Percentiles rank a stretch among this genome's conserved stretches.
These are phyloP conservation scores for Penicillium polonicum DNA, from an alignment of 2,329 filamentous ascomycete genomes.

Conservation along the genomic window DNA sequence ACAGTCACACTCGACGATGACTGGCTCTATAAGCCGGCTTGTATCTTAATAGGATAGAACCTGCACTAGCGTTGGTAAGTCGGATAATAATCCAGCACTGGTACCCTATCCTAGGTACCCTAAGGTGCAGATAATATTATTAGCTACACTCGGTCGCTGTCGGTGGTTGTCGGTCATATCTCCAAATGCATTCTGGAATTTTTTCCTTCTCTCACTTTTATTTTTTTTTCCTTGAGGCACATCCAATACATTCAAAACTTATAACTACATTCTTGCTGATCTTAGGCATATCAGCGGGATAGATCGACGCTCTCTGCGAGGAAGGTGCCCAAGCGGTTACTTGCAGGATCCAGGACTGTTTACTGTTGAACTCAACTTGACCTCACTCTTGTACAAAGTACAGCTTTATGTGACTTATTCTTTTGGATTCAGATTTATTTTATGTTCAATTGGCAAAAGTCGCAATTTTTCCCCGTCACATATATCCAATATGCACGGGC, in stretches of 20 bases:
- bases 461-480: background rate
- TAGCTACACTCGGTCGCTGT: constrained; percentile 14
- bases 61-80: background rate
- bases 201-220: background rate
- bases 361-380: background rate
- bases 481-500: constrained; percentile 6
- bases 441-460: background rate
- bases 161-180: constrained; percentile 18
- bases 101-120: background rate
- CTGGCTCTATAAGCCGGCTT: constrained; percentile 13
- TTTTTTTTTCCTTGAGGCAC: no score
- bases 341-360: background rate
- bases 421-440: background rate
- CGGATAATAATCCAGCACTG: constrained; percentile 15
- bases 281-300: background rate
- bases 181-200: background rate
- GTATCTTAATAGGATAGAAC: background rate
- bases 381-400: background rate
- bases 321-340: background rate
- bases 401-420: background rate
- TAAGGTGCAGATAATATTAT: background rate
- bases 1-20: constrained; percentile 16
- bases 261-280: background rate
- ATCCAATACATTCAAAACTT: background rate
- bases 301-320: background rate